A percentile compares a stretch with the other conserved stretches of the same genome.
Conservation (phyloP, 768 basidiomycete species). For the Mycena vulgaris region DNA sequence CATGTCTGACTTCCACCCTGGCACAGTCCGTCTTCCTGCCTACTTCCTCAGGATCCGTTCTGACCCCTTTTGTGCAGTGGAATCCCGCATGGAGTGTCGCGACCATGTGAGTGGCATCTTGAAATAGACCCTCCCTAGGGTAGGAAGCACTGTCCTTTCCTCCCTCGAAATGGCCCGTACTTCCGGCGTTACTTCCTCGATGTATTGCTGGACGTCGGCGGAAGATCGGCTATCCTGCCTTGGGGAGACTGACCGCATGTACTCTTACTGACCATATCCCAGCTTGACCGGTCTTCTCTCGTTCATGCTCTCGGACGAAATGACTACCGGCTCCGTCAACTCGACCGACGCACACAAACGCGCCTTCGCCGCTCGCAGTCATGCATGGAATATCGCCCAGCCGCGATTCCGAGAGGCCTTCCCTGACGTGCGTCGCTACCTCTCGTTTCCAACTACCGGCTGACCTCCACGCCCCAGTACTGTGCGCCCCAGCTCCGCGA, state of each 20-base stretch:
- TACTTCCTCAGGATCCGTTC: constrained; percentile 10
- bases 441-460: constrained; percentile 19
- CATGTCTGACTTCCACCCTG: constrained; percentile 97
- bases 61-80: constrained; percentile 68
- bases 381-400: constrained; percentile 88
- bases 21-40: constrained; percentile 70
- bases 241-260: background rate
- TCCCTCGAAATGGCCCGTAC: background rate
- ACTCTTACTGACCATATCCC: constrained; percentile 19
- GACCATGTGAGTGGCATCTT: constrained; percentile 79
- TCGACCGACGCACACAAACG: constrained; percentile 86
- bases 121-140: background rate
- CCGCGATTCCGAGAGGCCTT: constrained; percentile 90
- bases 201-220: constrained; percentile 5
- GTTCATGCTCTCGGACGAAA: constrained; percentile 96
- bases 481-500: constrained; percentile 76
- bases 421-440: constrained; percentile 72
- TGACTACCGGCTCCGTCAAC: constrained; percentile 94
- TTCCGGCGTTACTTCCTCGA: background rate
- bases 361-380: constrained; percentile 82
- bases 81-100: constrained; percentile 97
- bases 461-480: constrained; percentile 65
- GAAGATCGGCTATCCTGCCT: background rate
- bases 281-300: constrained; percentile 94
- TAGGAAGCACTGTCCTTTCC: background rate